Conservation (phyloP, 164 flowering plant genomes). For the Hamamelis virginiana region DNA sequence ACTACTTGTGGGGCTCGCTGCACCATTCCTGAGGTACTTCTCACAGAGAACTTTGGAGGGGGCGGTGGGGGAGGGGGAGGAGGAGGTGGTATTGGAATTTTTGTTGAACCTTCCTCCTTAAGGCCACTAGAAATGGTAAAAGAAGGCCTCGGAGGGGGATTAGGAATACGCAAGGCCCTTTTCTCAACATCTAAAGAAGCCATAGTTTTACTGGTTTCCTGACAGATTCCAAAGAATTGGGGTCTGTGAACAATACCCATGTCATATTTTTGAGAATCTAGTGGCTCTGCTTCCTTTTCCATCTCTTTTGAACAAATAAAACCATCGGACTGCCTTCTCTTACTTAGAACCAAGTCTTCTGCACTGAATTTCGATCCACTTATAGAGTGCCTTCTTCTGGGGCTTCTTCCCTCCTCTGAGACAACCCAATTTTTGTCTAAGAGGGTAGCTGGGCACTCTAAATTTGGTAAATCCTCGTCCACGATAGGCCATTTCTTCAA, state of each 20-base stretch:
- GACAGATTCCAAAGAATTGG: slow-evolving; percentile 27
- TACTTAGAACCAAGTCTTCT: slow-evolving; percentile 43
- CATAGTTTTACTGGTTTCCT: slow-evolving; percentile 34
- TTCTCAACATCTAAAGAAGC: slow-evolving; percentile 58
- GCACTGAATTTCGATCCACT: slow-evolving; percentile 59
- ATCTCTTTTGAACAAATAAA: slow-evolving; percentile 51
- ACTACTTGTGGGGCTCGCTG: slow-evolving; percentile 93
- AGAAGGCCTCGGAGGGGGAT: slow-evolving; percentile 91
- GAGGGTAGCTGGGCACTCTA: slow-evolving; percentile 24
- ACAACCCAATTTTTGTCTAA: slow-evolving; percentile 40
- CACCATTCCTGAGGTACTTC: slow-evolving; percentile 42
- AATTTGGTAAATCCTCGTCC: slow-evolving; percentile 39
- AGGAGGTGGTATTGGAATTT: slow-evolving; percentile 54
- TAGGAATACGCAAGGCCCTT: slow-evolving; percentile 71
- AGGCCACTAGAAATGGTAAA: slow-evolving; percentile 26
- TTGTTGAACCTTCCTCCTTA: slow-evolving; percentile 33
- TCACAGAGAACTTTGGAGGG: slow-evolving; percentile 46
- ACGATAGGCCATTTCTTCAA: slow-evolving; percentile 52
- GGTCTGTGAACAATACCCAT: slow-evolving; percentile 34
- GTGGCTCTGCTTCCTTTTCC: slow-evolving; percentile 38
- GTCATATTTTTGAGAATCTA: slow-evolving; percentile 36
- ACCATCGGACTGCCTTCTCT: slow-evolving; percentile 78
- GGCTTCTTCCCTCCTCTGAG: slow-evolving; percentile 41
- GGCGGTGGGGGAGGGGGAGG: slow-evolving; percentile 88
- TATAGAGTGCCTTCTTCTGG: slow-evolving; percentile 74